phyloP scores from a whole-genome alignment of 345 rosid genomes.

The Acer yangbiense region DNA sequence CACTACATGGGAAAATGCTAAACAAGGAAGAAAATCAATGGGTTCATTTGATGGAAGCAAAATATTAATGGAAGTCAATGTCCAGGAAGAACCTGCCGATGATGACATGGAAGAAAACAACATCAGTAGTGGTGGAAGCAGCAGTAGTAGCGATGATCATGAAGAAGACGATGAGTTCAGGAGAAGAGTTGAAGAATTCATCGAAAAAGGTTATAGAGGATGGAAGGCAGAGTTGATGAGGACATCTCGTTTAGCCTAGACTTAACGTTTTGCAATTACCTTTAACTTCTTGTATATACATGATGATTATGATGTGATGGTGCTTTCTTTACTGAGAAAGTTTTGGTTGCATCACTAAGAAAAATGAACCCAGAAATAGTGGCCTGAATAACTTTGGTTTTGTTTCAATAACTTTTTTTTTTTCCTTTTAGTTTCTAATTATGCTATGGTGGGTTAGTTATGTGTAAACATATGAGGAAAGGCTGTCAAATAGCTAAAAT shows the following conservation, averaged over 20 bases:
- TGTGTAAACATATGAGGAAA: background rate
- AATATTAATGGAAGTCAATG: background rate
- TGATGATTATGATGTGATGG: background rate
- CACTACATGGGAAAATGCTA: background rate
- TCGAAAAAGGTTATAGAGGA: constrained; percentile 50
- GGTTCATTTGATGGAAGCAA: constrained; percentile 9
- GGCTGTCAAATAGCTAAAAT: background rate
- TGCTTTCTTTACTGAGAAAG: background rate
- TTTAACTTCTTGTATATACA: constrained; percentile 4
- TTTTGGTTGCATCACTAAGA: background rate
- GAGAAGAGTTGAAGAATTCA: constrained; percentile 66
- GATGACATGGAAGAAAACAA: constrained; percentile 6
- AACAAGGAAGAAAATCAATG: constrained; percentile 3
- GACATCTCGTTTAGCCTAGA: constrained; percentile 6
- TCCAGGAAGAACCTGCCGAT: background rate
- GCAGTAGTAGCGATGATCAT: background rate
- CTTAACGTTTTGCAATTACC: constrained; percentile 1
- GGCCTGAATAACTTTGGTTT: background rate
- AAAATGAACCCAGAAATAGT: background rate
- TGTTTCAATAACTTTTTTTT: background rate
- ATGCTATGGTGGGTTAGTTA: background rate
- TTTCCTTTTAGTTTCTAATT: background rate
- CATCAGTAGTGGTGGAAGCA: background rate
- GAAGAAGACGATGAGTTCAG: constrained; percentile 39
- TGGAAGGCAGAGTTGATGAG: constrained; percentile 53